These are phyloP conservation scores for Lactarius evosmus DNA, from an alignment of 768 basidiomycete genomes.

Conservation along the genomic window DNA sequence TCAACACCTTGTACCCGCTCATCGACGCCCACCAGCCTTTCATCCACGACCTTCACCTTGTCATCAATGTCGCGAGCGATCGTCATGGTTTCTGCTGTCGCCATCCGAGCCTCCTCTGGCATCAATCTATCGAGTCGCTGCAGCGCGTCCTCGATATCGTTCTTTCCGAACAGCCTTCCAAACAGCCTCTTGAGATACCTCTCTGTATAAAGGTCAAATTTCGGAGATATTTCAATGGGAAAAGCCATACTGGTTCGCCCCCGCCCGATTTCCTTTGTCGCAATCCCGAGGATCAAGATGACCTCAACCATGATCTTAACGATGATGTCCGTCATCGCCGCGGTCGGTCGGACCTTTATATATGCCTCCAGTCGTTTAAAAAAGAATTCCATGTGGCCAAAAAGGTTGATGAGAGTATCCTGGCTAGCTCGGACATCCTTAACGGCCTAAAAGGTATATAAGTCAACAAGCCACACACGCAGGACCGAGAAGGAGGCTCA, in stretches of 20 bases:
- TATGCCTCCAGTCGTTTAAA: not conserved
- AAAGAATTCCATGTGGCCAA: not conserved
- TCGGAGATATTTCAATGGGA: not conserved
- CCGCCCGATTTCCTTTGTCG: not conserved
- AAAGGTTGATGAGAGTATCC: not conserved
- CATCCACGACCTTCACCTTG: too few species aligned
- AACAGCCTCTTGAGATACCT: not conserved
- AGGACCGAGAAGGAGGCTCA: not conserved
- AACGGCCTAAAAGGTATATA: not conserved
- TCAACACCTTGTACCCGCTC: too few species aligned
- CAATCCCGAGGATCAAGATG: not conserved
- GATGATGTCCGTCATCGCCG: not conserved
- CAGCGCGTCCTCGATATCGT: not conserved
- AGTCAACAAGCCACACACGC: not conserved
- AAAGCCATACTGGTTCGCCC: not conserved
- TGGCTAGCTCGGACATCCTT: not conserved
- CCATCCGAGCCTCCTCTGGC: too few species aligned
- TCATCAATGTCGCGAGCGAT: too few species aligned
- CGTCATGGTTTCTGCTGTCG: too few species aligned
- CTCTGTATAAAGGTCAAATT: not conserved
- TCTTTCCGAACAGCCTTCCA: not conserved
- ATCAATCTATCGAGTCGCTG: too few species aligned
- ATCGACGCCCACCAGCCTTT: too few species aligned
- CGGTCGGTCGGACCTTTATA: not conserved
- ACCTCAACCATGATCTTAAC: not conserved